Base-by-base conservation (phyloP, 805 yeast genomes). In the Sugiyamaella valdiviana region DNA sequence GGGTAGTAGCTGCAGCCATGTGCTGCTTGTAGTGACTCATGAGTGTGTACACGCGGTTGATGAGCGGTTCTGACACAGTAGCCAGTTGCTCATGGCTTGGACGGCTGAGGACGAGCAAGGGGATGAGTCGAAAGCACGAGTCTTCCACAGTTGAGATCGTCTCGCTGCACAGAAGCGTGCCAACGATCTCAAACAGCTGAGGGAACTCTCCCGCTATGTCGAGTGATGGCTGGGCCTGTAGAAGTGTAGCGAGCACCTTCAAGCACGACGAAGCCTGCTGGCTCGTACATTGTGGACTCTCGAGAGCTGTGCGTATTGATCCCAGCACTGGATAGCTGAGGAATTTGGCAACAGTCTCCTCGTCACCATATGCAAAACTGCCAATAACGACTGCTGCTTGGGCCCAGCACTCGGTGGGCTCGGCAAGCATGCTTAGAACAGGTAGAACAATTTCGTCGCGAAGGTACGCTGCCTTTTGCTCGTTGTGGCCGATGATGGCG, bases 401-500 rank as follows among this genome's bases (percentile, higher is more conserved):
- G 17, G 56, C 42, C 15, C 57, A 52, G 19, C 56, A 26, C n/a
- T 26, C 14, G 32, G 32, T n/a, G 14, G 32, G 32, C 4, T 26
- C 32, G n/a, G 35, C 49, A n/a, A 63, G 49, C 15, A 61, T 49
- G n/a, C 47, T 47, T 14, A 63, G 49, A 37, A 64, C 48, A 3
- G 56, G 54, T 5, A 39, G 49, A 5, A 58, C 54, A 16, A 57
- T 54, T 1, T 55, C 57, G 26, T 51, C 52, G 12, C 51, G 52
- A 12, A 61, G 52, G 38, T 55, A 58, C 19, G 43, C 48, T 17
- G 53, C 52, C 49, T 64, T 64, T 44, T 59, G 57, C 32, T 62
- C 68, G 24, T 57, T 54, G 44, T 64, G 69, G 21, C 69, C 69
- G 36, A 64, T 64, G 24, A 65, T 51, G 14, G 56, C 45, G 50